phyloP scores from a whole-genome alignment of 495 filamentous ascomycete species.

The Xylaria scruposa region DNA sequence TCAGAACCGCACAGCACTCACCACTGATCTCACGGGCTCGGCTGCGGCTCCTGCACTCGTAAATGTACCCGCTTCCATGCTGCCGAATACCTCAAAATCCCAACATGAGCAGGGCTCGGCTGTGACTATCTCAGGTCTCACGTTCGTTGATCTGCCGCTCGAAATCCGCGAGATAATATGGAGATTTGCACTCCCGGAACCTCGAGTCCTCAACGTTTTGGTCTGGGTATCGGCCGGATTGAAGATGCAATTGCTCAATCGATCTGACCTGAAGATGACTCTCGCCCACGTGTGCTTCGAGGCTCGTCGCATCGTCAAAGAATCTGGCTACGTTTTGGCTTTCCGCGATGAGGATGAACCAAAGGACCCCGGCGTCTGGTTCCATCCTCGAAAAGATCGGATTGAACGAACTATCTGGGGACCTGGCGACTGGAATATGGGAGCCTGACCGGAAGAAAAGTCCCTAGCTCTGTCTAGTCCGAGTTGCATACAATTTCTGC shows the following conservation, averaged over 20 bases:
- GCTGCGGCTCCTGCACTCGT: not conserved
- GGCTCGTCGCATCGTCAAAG: constrained; percentile 36
- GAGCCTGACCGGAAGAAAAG: not conserved
- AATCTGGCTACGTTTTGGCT: constrained; percentile 33
- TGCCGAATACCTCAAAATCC: not conserved
- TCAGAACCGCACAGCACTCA: not conserved
- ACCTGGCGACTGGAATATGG: constrained; percentile 28
- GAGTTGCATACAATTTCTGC: not conserved
- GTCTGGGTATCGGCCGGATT: constrained; percentile 33
- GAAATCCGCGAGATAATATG: constrained; percentile 45
- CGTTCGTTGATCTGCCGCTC: constrained; percentile 36
- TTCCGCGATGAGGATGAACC: constrained; percentile 34
- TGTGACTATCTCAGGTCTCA: constrained; percentile 6
- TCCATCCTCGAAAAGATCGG: constrained; percentile 34
- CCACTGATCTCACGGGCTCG: not conserved
- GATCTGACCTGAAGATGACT: constrained; percentile 30
- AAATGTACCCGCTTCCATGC: not conserved
- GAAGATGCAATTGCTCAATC: constrained; percentile 35
- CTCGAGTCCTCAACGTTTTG: constrained; percentile 38
- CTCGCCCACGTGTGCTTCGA: constrained; percentile 40
- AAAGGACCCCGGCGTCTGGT: constrained; percentile 38
- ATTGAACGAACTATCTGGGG: constrained; percentile 37
- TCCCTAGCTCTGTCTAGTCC: not conserved
- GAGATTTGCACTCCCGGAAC: constrained; percentile 37
- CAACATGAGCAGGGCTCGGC: not conserved